These are phyloP conservation scores for Tetrapyrgos nigripes DNA, from an alignment of 1,284 basidiomycete genomes.

Conservation along the genomic window DNA sequence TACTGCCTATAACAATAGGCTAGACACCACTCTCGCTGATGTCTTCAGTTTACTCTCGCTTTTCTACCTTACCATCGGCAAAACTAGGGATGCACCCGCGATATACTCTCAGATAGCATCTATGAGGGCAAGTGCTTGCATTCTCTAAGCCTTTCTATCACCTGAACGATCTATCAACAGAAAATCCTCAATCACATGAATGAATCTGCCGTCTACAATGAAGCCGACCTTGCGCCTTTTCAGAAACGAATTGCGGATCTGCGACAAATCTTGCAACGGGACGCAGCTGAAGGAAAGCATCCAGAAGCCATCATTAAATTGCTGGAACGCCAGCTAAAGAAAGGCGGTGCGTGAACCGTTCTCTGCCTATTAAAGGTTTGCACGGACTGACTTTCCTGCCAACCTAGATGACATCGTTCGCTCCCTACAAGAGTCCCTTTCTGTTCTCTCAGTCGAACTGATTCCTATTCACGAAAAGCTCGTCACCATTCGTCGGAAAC, in stretches of 20 bases:
- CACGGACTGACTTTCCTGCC: slow-evolving; percentile 15
- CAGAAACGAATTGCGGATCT: slow-evolving; percentile 81
- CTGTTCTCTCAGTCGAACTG: slow-evolving; percentile 87
- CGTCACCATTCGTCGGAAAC: slow-evolving; percentile 87
- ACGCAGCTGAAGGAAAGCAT: slow-evolving; percentile 84
- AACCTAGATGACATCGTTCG: slow-evolving; percentile 77
- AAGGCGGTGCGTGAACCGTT: slow-evolving; percentile 74
- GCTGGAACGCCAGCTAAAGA: slow-evolving; percentile 89
- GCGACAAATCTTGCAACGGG: slow-evolving; percentile 83
- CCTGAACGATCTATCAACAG: slow-evolving; percentile 47
- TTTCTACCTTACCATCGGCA: slow-evolving; percentile 94
- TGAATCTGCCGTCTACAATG: slow-evolving; percentile 93
- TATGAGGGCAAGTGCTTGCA: slow-evolving; percentile 78
- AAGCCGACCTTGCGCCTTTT: slow-evolving; percentile 88
- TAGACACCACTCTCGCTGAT: slow-evolving; percentile 93
- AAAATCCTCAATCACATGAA: slow-evolving; percentile 95
- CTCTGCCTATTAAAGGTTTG: slow-evolving; percentile 6
- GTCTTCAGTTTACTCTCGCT: slow-evolving; percentile 92
- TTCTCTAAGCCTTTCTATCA: slow-evolving; percentile 16
- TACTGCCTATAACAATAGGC: slow-evolving; percentile 81
- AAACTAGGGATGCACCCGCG: slow-evolving; percentile 90
- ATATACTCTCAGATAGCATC: slow-evolving; percentile 94
- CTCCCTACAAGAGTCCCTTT: slow-evolving; percentile 82
- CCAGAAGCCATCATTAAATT: slow-evolving; percentile 89
- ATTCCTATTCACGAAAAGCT: slow-evolving; percentile 91